Conservation (phyloP, 2,329 filamentous ascomycete species). For the Sarocladium strictum region DNA sequence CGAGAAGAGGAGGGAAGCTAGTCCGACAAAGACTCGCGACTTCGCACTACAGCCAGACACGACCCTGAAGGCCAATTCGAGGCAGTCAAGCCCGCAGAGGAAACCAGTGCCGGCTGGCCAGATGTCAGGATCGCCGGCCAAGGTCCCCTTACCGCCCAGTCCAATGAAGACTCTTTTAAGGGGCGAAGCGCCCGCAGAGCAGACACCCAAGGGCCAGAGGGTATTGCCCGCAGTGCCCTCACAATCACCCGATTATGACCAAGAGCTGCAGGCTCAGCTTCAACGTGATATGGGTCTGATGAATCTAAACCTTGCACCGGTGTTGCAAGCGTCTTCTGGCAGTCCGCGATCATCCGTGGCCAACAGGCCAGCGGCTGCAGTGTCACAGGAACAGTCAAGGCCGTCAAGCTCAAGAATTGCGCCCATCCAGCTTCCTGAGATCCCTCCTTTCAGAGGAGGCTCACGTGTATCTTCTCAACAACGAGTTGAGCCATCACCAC, state of each 20-base stretch:
- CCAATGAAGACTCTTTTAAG: conserved; percentile 23
- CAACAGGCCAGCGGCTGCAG: conserved; percentile 26
- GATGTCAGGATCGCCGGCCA: conserved; percentile 45
- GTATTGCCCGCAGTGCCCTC: conserved; percentile 41
- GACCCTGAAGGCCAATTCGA: conserved; percentile 50
- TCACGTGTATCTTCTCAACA: conserved; percentile 23
- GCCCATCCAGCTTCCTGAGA: conserved; percentile 44
- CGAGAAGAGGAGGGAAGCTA: conserved; percentile 43
- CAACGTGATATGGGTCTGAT: conserved; percentile 55
- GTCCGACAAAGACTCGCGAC: conserved; percentile 46
- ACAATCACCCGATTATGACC: conserved; percentile 55
- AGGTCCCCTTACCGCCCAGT: conserved; percentile 50
- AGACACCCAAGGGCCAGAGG: conserved; percentile 43
- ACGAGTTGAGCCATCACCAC: conserved; percentile 1
- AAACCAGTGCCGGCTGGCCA: conserved; percentile 39
- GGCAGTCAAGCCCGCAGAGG: conserved; percentile 55
- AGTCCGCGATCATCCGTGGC: conserved; percentile 17
- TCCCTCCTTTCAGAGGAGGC: conserved; percentile 46
- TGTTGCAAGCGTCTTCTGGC: conserved; percentile 8
- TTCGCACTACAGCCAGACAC: conserved; percentile 40
- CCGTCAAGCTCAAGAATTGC: conserved; percentile 32
- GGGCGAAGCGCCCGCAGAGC: conserved; percentile 25
- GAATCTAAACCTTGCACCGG: conserved; percentile 33
- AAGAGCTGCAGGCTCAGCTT: conserved; percentile 55
- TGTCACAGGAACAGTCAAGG: conserved; percentile 27